phyloP scores from a whole-genome alignment of 2,329 filamentous ascomycete species.

The Xylariaceae sp. region DNA sequence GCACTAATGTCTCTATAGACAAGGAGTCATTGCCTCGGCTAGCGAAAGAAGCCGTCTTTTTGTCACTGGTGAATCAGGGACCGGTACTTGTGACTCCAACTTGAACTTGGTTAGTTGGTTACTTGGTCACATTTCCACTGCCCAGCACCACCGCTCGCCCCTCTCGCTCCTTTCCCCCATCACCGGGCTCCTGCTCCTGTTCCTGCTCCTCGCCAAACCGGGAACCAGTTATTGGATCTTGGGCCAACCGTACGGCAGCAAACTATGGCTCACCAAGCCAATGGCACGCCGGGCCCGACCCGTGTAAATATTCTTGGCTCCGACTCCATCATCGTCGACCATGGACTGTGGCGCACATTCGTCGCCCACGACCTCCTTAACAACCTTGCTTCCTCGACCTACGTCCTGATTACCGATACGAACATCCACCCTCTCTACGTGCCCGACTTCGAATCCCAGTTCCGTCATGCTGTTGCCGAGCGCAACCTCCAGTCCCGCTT shows the following conservation, averaged over 20 bases:
- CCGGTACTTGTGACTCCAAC: too few species aligned
- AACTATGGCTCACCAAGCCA: constrained; percentile 18
- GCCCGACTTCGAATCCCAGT: constrained; percentile 64
- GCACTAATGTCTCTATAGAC: not conserved
- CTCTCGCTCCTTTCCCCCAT: not conserved
- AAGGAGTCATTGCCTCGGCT: not conserved
- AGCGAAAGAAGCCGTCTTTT: too few species aligned
- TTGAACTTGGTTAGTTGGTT: not conserved
- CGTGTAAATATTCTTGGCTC: constrained; percentile 78
- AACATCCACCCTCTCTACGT: constrained; percentile 80
- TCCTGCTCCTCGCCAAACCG: not conserved
- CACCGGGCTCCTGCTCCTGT: not conserved
- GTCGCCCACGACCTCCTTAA: constrained; percentile 74
- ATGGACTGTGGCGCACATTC: constrained; percentile 80
- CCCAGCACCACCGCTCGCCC: not conserved
- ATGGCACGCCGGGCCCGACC: constrained; percentile 36
- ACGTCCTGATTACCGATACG: constrained; percentile 93
- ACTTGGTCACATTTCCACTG: not conserved
- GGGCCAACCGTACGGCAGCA: not conserved
- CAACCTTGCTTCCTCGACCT: constrained; percentile 78
- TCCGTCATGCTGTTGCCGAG: constrained; percentile 43
- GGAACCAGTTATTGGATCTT: not conserved
- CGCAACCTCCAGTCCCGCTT: constrained; percentile 56
- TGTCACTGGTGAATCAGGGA: too few species aligned
- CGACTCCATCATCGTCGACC: constrained; percentile 86